Base-by-base conservation (phyloP, 2,329 filamentous ascomycete species). In the Penicillium griseofulvum region DNA sequence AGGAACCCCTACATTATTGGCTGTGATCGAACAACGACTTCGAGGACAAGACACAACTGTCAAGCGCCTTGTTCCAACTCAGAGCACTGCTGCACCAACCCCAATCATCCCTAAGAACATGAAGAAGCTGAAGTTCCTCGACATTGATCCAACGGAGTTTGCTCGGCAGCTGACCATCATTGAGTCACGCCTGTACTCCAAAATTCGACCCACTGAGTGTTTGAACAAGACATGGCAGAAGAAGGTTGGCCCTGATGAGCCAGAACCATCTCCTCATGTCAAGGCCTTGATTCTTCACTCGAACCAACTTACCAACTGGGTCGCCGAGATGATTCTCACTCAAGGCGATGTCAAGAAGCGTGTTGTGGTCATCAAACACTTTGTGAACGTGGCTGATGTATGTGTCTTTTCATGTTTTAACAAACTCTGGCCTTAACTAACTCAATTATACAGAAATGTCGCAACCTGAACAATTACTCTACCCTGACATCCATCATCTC, bases 211-310 rank as follows among this genome's bases (percentile, higher is more conserved):
- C 0, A 94, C 91, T 0, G 94, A 99, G 74, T 97, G 93, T 72
- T 79, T 99, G 58, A 97, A 96, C 77, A 99, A 99, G 81, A 97
- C 92, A 5, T 99, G 94, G 94, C 91, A 96, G 75, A 97, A 95
- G 83, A 97, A 97, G 79, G 81, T 95, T 55, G 83, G 79, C 9
- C 88, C 92, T 33, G 71, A 73, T 42, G 87, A 88, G 57, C 65
- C 71, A 2, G 91, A 96, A 67, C 90, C 92, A 33, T 92, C 94
- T 10, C 85, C 91, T 0, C 97, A 99, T 66, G 91, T 99, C 64
- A 97, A 97, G 76, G 90, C 91, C 10, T 82, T 99, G 59, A 99
- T 99, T 76, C 80, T 97, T 49, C 94, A 99, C 76, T 97, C 94
- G 0, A 99, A 99, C 69, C 93, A 97, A 74, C 87, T 99, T 80